Evolutionary conservation across 2,329 filamentous ascomycete genomes (phyloP).

Genomic region (Coniochaeta sp.): DNA sequence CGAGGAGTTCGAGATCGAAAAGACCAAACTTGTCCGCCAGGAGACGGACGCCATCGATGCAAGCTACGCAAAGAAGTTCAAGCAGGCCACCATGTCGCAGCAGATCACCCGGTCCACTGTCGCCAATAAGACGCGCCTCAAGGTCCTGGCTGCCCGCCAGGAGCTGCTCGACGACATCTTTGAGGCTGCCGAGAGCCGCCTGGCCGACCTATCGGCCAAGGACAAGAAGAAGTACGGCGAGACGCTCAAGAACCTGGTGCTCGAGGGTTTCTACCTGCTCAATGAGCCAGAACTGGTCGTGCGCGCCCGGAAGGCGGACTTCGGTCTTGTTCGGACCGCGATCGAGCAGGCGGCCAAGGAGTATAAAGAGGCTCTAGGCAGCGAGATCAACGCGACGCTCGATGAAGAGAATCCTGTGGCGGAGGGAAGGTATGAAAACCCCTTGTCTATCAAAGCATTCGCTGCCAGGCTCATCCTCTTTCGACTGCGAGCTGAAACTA

Average conservation of each 20-base stretch:
- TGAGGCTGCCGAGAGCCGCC: constrained; percentile 66
- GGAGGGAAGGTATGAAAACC: constrained; percentile 66
- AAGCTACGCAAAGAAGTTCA: constrained; percentile 97
- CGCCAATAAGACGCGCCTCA: constrained; percentile 90
- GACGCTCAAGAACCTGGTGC: constrained; percentile 70
- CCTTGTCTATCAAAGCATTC: neutral
- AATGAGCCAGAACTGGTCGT: constrained; percentile 71
- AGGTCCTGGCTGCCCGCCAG: constrained; percentile 80
- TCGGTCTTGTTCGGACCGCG: constrained; percentile 67
- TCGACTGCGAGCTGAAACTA: constrained; percentile 10
- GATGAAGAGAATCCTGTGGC: constrained; percentile 75
- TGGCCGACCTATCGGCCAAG: constrained; percentile 54
- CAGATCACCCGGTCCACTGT: constrained; percentile 97
- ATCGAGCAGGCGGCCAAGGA: constrained; percentile 68
- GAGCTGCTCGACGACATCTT: constrained; percentile 88
- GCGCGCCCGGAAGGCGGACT: constrained; percentile 73
- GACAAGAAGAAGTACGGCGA: constrained; percentile 68
- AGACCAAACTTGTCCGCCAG: constrained; percentile 94
- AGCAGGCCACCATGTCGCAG: constrained; percentile 95
- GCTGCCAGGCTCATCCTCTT: neutral
- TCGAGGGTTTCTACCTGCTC: constrained; percentile 86
- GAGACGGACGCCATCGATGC: constrained; percentile 90
- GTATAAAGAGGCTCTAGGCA: constrained; percentile 72
- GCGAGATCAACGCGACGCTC: constrained; percentile 61
- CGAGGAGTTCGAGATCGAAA: constrained; percentile 98